Evolutionary conservation across 108 stramenopile species (phyloP).

Genomic region (Epithemia pelagica): DNA sequence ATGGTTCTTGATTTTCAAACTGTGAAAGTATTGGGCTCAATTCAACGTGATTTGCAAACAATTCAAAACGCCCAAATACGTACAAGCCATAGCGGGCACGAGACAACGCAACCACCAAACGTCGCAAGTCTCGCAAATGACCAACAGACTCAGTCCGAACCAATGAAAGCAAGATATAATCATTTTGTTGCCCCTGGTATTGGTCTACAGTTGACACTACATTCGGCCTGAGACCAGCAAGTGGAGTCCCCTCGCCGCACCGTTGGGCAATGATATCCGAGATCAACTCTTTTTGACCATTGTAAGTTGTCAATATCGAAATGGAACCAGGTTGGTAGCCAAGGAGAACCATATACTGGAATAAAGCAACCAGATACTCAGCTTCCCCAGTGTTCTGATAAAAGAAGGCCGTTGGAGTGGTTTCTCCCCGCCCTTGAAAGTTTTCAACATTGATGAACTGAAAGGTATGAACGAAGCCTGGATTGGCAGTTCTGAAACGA

Average conservation of each 20-base stretch:
- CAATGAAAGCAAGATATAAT: conserved; percentile 90
- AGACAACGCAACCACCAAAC: conserved; percentile 93
- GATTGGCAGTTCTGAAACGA: conserved; percentile 69
- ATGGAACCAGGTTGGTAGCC: conserved; percentile 93
- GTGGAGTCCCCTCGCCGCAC: conserved; percentile 73
- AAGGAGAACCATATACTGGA: conserved; percentile 97
- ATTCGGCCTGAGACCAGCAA: conserved; percentile 59
- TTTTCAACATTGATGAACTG: conserved; percentile 93
- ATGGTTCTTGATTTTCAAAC: conserved; percentile 21
- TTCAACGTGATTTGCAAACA: conserved; percentile 73
- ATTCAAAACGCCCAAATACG: conserved; percentile 68
- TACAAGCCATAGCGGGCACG: conserved; percentile 96
- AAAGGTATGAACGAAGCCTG: conserved; percentile 85
- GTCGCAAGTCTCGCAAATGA: conserved; percentile 93
- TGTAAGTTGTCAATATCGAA: conserved; percentile 96
- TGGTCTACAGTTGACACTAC: conserved; percentile 90
- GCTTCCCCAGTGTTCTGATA: conserved; percentile 98
- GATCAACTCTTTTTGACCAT: conserved; percentile 93
- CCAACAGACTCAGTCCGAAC: conserved; percentile 92
- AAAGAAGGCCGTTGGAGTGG: conserved; percentile 84
- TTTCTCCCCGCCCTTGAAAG: conserved; percentile 85
- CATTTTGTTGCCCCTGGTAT: conserved; percentile 98
- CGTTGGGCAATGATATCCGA: conserved; percentile 81
- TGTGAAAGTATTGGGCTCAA: conserved; percentile 62
- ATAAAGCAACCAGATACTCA: conserved; percentile 94